phyloP scores from a whole-genome alignment of 495 filamentous ascomycete genomes.

The Talaromyces liani region DNA sequence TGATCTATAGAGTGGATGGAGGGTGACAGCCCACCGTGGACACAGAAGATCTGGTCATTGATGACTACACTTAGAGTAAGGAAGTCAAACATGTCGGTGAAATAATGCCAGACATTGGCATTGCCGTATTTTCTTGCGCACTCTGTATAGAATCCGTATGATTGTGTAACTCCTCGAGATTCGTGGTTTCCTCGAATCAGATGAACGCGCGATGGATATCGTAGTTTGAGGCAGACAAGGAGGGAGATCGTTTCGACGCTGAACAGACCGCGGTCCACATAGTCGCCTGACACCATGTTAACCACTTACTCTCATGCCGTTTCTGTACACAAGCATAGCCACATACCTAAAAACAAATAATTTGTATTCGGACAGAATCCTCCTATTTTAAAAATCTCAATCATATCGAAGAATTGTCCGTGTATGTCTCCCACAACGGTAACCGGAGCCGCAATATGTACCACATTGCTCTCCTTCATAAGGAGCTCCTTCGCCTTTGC shows the following conservation, averaged over 20 bases:
- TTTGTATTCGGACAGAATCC: constrained; percentile 96
- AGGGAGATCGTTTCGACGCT: constrained; percentile 96
- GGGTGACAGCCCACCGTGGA: constrained; percentile 90
- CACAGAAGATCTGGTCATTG: constrained; percentile 97
- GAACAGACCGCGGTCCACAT: constrained; percentile 95
- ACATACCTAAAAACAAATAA: constrained; percentile 88
- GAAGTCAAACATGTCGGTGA: constrained; percentile 99
- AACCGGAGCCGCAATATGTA: constrained; percentile 90
- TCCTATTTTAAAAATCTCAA: constrained; percentile 98
- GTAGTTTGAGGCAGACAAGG: constrained; percentile 86
- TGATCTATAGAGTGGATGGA: constrained; percentile 98
- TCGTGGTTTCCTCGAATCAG: constrained; percentile 97
- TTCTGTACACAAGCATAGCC: no score
- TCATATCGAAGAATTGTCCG: constrained; percentile 96
- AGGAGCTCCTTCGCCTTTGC: constrained; percentile 96
- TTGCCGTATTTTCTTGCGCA: constrained; percentile 97
- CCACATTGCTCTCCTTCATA: constrained; percentile 99
- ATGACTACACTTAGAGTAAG: constrained; percentile 94
- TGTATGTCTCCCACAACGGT: constrained; percentile 99
- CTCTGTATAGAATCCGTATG: constrained; percentile 98
- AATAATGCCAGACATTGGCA: constrained; percentile 98
- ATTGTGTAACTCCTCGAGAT: constrained; percentile 93
- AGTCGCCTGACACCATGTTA: constrained; percentile 60
- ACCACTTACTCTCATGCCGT: not conserved
- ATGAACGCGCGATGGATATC: constrained; percentile 87